These are phyloP conservation scores for Sporothrix pallida DNA, from an alignment of 2,329 filamentous ascomycete genomes.

Conservation along the genomic window DNA sequence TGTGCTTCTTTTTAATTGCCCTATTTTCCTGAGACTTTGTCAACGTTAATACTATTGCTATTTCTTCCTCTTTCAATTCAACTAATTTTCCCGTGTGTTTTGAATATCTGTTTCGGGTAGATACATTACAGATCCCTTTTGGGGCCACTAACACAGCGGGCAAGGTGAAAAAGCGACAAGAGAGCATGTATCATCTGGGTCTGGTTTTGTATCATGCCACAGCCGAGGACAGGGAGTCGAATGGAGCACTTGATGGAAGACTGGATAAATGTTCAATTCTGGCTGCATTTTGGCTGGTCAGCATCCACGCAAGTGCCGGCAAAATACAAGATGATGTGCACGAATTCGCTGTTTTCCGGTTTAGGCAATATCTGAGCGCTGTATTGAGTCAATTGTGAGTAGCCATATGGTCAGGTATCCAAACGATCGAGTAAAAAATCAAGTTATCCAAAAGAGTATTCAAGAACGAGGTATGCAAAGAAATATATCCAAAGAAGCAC, in stretches of 20 bases:
- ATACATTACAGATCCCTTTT: slow-evolving; percentile 1
- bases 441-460: too few relatives aligned
- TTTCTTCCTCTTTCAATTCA: neutral
- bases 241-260: neutral
- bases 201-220: slow-evolving; percentile 12
- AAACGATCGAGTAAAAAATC: too few relatives aligned
- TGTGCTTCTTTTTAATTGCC: too few relatives aligned
- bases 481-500: too few relatives aligned
- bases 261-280: slow-evolving; percentile 8
- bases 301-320: neutral
- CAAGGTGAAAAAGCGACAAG: too few relatives aligned
- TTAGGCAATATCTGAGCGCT: too few relatives aligned
- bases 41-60: neutral
- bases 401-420: too few relatives aligned
- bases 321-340: neutral
- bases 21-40: neutral
- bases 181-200: neutral
- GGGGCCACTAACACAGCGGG: too few relatives aligned
- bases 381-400: too few relatives aligned
- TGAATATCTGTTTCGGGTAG: slow-evolving; percentile 24
- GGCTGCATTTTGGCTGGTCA: neutral
- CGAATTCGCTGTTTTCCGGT: neutral
- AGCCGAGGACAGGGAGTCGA: neutral
- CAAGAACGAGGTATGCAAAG: too few relatives aligned
- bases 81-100: neutral